Conservation (phyloP, 2,329 filamentous ascomycete genomes). For the Exophiala viscosa region DNA sequence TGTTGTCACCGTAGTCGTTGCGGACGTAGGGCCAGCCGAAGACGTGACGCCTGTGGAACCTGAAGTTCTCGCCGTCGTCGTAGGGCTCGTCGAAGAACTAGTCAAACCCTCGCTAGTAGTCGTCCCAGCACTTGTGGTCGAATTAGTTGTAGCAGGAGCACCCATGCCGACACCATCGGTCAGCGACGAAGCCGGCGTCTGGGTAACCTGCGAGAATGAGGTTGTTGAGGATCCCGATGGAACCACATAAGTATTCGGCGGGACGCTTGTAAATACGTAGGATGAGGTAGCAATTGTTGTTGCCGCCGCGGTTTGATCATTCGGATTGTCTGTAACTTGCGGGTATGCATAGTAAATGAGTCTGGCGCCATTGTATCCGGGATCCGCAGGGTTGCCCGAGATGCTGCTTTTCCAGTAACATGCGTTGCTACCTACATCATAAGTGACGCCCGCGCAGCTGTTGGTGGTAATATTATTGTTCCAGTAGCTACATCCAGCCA, state of each 20-base stretch:
- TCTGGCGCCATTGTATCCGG: constrained; percentile 17
- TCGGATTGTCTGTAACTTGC: constrained; percentile 22
- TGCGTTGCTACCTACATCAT: constrained; percentile 14
- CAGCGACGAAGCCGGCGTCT: constrained; percentile 11
- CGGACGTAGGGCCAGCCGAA: too few species aligned
- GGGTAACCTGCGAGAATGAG: constrained; percentile 10
- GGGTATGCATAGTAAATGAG: constrained; percentile 27
- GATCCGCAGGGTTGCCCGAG: constrained; percentile 3
- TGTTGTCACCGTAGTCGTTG: background rate
- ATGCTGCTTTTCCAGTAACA: constrained; percentile 24
- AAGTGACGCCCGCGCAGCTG: constrained; percentile 21
- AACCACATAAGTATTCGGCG: constrained; percentile 18
- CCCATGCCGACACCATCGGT: constrained; percentile 15
- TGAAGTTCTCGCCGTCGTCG: background rate
- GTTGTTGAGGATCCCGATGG: constrained; percentile 5
- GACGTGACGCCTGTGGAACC: too few species aligned
- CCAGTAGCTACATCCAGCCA: constrained; percentile 24
- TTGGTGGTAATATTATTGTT: constrained; percentile 21
- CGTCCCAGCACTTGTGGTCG: constrained; percentile 4
- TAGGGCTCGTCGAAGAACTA: background rate
- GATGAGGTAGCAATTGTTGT: constrained; percentile 3
- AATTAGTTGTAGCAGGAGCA: constrained; percentile 3
- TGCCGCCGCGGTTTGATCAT: constrained; percentile 6
- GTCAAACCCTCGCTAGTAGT: background rate
- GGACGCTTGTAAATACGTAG: constrained; percentile 17